Conservation (phyloP, 768 basidiomycete genomes). For the Podaxis mareebaensis region DNA sequence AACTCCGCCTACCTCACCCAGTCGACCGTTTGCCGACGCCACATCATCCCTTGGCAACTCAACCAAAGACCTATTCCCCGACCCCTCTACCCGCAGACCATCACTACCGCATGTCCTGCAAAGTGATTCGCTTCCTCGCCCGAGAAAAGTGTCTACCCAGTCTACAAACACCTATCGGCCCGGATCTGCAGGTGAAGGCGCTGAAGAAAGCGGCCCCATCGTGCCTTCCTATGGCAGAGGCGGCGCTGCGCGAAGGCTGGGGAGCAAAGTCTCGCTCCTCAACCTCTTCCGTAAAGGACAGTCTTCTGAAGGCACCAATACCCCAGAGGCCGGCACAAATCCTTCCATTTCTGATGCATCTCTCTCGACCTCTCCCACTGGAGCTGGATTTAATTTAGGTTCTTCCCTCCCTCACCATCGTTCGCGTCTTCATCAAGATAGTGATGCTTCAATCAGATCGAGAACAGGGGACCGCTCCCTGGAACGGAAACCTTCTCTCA, state of each 20-base stretch:
- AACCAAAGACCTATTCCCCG: slow-evolving; percentile 27
- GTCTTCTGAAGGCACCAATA: slow-evolving; percentile 24
- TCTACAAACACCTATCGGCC: slow-evolving; percentile 51
- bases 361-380: slow-evolving; percentile 11
- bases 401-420: not conserved
- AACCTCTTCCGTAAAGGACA: slow-evolving; percentile 71
- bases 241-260: slow-evolving; percentile 45
- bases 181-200: slow-evolving; percentile 70
- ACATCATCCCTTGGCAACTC: slow-evolving; percentile 39
- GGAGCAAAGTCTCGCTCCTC: slow-evolving; percentile 73
- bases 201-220: slow-evolving; percentile 42
- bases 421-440: slow-evolving; percentile 12
- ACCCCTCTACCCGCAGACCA: slow-evolving; percentile 54
- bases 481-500: slow-evolving; percentile 20
- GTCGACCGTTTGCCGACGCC: slow-evolving; percentile 45
- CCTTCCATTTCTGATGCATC: slow-evolving; percentile 4
- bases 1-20: slow-evolving; percentile 46
- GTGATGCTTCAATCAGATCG: slow-evolving; percentile 18
- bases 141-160: slow-evolving; percentile 37
- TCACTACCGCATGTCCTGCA: slow-evolving; percentile 62
- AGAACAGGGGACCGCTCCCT: not conserved
- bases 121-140: slow-evolving; percentile 28
- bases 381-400: not conserved
- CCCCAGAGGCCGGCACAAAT: slow-evolving; percentile 13
- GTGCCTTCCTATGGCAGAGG: slow-evolving; percentile 34